Evolutionary conservation across 208 protist genomes (phyloP), one percentile per base, ranked within the genome.

Genomic region (Leishmania mexicana): DNA sequence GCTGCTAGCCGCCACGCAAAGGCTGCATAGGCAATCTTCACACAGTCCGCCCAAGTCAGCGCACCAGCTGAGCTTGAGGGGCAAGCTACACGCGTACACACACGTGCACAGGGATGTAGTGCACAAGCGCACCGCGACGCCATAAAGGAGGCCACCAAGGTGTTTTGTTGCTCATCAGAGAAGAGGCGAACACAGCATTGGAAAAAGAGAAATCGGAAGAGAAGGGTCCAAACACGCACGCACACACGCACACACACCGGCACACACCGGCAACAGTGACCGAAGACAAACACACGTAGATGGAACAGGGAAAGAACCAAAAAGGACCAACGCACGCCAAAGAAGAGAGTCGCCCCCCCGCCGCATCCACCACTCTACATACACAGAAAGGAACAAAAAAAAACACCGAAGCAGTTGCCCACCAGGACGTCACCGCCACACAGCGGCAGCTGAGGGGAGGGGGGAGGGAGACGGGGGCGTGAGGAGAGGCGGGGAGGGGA

Each of bases 131-230:
- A 31, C 58, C 28, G 58, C 28, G 58, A 31, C 28, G 58, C 28
- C 8, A 17, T 35, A 17, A 10, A 64, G 62, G 31, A 67, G 40
- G 40, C 17, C 70, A 54, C 40, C 11, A 2, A 42, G n/a, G n/a
- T 15, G 49, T 40, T 58, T 76, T 24, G 72, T 76, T 62, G 72
- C 51, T 76, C 51, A 76, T 76, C 72, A 76, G 72, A 17, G 35
- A 60, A 76, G 35, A 76, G 47, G 35, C 5, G 35, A 75, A 54
- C 71, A 75, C 2, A 58, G 71, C 47, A 75, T 54, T 17, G 31
- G 35, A 17, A 13, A 13, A 49, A 47, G 28, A 49, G 19, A 54
- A 19, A 54, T 28, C 10, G 58, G 21, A 75, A 35, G 71, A 60
- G 11, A 58, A 58, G 31, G 28, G 28, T 1, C n/a, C 13, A 17